Conservation (phyloP, 805 yeast species). For the Monosporozyma solicola region DNA sequence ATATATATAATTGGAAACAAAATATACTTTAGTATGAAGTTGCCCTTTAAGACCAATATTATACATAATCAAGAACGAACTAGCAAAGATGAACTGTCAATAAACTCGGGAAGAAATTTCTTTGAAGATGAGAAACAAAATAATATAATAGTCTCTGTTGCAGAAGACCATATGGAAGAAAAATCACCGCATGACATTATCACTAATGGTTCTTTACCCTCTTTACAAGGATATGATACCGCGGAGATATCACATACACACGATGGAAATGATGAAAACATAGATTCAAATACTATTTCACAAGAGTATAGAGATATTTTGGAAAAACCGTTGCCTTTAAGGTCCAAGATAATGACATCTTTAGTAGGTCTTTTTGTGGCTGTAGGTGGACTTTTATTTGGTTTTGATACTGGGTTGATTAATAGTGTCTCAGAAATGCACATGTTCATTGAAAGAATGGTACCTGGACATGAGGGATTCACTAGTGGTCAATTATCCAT, state of each 20-base stretch:
- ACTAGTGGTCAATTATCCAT: slow-evolving; percentile 58
- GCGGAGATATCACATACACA: background rate
- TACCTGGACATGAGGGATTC: slow-evolving; percentile 40
- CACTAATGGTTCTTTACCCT: background rate
- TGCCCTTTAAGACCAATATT: background rate
- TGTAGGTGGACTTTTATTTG: slow-evolving; percentile 80
- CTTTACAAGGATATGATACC: background rate
- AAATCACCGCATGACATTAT: background rate
- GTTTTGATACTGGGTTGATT: slow-evolving; percentile 83
- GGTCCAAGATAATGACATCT: slow-evolving; percentile 55
- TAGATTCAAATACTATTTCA: background rate
- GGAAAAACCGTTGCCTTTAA: slow-evolving; percentile 29
- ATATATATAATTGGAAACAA: background rate
- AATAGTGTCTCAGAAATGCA: slow-evolving; percentile 72
- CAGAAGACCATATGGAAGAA: background rate
- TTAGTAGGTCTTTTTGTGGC: slow-evolving; percentile 77
- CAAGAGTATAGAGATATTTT: slow-evolving; percentile 3
- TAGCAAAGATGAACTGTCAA: background rate
- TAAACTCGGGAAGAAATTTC: background rate
- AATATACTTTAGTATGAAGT: background rate
- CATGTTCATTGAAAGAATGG: slow-evolving; percentile 50
- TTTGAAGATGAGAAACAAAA: background rate
- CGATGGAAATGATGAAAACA: background rate
- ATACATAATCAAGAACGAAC: background rate
- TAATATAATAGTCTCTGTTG: background rate